Percentiles rank a stretch among this genome's conserved stretches.
These are phyloP conservation scores for Candida nonsorbophila DNA, from an alignment of 805 yeast genomes.

Conservation along the genomic window DNA sequence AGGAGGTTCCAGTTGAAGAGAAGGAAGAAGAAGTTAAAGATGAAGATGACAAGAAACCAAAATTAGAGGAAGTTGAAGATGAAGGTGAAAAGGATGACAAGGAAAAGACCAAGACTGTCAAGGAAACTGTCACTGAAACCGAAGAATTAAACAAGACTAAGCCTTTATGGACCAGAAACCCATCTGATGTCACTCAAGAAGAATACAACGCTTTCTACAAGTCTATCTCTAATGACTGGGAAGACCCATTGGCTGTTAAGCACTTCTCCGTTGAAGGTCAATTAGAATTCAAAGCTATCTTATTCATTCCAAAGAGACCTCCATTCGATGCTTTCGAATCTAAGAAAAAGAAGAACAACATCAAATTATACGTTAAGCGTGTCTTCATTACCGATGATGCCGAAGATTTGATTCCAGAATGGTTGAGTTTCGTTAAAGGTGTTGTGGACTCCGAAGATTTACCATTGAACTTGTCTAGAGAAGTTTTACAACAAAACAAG, in stretches of 20 bases:
- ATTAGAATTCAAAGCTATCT: slow-evolving; percentile 96
- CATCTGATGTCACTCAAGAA: slow-evolving; percentile 94
- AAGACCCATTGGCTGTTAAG: slow-evolving; percentile 98
- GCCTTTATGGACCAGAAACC: slow-evolving; percentile 99
- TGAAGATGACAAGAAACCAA: slow-evolving; percentile 65
- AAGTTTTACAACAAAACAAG: slow-evolving; percentile 99
- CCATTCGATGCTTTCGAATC: slow-evolving; percentile 98
- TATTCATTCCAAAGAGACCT: slow-evolving; percentile 98
- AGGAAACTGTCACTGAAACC: slow-evolving; percentile 89
- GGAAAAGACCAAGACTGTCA: slow-evolving; percentile 80
- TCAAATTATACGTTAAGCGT: slow-evolving; percentile 97
- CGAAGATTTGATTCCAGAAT: slow-evolving; percentile 98
- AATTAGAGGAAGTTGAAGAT: slow-evolving; percentile 75
- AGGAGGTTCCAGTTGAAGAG: slow-evolving; percentile 67
- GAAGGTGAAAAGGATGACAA: slow-evolving; percentile 65
- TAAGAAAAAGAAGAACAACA: slow-evolving; percentile 98
- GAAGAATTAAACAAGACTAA: slow-evolving; percentile 98
- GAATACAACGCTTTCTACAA: slow-evolving; percentile 99
- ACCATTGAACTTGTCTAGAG: slow-evolving; percentile 99
- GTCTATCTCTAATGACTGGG: slow-evolving; percentile 99
- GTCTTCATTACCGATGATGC: slow-evolving; percentile 99
- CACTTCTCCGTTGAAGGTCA: slow-evolving; percentile 99
- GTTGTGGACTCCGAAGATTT: slow-evolving; percentile 99
- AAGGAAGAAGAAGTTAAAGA: slow-evolving; percentile 29
- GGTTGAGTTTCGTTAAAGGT: slow-evolving; percentile 97